Base-by-base conservation (phyloP, 441 rosid genomes). In the Euphorbia celastroides region DNA sequence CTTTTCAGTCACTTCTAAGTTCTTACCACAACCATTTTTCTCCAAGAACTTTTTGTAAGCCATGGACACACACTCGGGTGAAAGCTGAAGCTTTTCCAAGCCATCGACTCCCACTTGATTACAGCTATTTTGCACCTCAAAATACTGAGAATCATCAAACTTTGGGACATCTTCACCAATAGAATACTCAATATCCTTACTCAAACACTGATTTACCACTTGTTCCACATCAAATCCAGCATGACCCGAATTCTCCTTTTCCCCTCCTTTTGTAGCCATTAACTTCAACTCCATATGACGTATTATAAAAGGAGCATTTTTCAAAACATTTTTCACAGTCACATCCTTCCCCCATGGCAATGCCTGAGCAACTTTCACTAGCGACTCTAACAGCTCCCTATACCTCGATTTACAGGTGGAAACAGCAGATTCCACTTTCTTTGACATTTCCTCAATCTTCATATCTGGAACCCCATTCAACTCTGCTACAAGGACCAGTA, bases 321-420 rank as follows among this genome's bases (percentile, higher is more conserved):
- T 87, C 69, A 84, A 59, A 60, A 88, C 76, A 77, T 92, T 94
- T 80, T 88, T 89, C 64, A 81, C 77, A 0, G 82, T 79, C 13
- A 92, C 81, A 73, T 92, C 88, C 76, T 87, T 82, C 23, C 91
- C 96, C 97, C 97, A 92, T 1, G 97, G 98, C 81, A 94, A 84
- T 19, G 74, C 88, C 59, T 80, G 81, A 0, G 96, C 89, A 44
- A 81, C 93, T 64, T 83, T 73, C 78, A 92, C 97, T 26, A 88
- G 88, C 34, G 71, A 76, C 76, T 78, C 84, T 60, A 78, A 65
- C 51, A 92, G 68, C 83, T 92, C 99, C 73, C 60, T 86, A 67
- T 89, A 84, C 75, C 94, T 67, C 65, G 7, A 14, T 67, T 72
- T 82, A 58, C 83, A 82, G 0, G 94, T 94, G 22, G 50, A 36